Evolutionary conservation across 164 flowering plant species (phyloP).

Genomic region (Nymphaea thermarum): DNA sequence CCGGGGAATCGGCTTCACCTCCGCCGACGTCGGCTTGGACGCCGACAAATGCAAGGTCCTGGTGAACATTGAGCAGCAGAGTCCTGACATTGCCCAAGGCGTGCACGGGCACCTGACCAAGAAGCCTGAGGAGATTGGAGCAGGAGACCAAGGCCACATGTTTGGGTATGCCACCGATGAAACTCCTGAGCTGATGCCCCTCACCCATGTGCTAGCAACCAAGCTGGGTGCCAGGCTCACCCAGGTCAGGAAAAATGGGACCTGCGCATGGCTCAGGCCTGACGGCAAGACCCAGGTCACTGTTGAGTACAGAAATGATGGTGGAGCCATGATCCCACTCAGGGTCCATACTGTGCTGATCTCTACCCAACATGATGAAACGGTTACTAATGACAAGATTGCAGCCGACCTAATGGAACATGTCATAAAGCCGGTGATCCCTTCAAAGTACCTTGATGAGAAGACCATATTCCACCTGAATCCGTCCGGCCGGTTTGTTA

Average conservation of each 20-base stretch:
- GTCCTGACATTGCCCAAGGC: constrained; percentile 71
- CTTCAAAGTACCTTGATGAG: constrained; percentile 51
- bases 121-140: constrained; percentile 59
- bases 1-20: constrained; percentile 42
- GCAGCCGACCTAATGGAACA: constrained; percentile 58
- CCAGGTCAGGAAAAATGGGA: constrained; percentile 54
- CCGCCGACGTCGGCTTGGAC: constrained; percentile 62
- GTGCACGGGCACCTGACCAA: constrained; percentile 64
- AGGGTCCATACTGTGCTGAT: constrained; percentile 62
- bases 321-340: constrained; percentile 57
- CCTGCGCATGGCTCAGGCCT: constrained; percentile 58
- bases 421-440: constrained; percentile 53
- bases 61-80: constrained; percentile 68
- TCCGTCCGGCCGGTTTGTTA: constrained; percentile 60
- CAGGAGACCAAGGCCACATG: constrained; percentile 66
- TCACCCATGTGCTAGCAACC: constrained; percentile 52
- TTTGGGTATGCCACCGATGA: constrained; percentile 69
- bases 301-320: constrained; percentile 51
- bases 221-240: constrained; percentile 57
- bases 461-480: constrained; percentile 63
- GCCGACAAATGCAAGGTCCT: constrained; percentile 68
- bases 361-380: constrained; percentile 65
- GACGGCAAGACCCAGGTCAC: constrained; percentile 71
- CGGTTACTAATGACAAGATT: constrained; percentile 55
- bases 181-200: constrained; percentile 63